A percentile compares a stretch with the other conserved stretches of the same genome.
Conservation (phyloP, 2,329 filamentous ascomycete genomes). For the Sarocladiaceae sp. region DNA sequence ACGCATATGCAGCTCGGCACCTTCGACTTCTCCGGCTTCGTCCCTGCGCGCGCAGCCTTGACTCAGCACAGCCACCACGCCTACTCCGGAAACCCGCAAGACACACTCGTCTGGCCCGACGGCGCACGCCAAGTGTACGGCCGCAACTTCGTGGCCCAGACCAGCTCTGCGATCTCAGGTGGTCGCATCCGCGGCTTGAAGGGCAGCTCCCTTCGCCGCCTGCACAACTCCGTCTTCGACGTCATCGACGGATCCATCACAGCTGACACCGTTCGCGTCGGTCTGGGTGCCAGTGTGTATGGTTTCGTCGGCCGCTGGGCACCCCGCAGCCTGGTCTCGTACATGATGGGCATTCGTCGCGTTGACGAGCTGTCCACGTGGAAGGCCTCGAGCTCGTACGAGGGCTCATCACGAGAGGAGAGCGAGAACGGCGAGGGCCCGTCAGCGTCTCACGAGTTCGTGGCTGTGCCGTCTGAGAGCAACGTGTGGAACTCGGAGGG, state of each 20-base stretch:
- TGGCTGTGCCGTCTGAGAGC: conserved; percentile 39
- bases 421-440: conserved; percentile 27
- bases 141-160: conserved; percentile 55
- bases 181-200: conserved; percentile 55
- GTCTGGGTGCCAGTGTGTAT: conserved; percentile 79
- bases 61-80: conserved; percentile 33
- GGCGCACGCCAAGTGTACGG: conserved; percentile 57
- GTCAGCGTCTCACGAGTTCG: conserved; percentile 41
- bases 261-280: conserved; percentile 67
- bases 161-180: conserved; percentile 50
- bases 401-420: conserved; percentile 30
- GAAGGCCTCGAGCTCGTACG: conserved; percentile 39
- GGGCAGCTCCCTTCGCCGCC: conserved; percentile 69
- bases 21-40: conserved; percentile 74
- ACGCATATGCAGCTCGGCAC: conserved; percentile 88
- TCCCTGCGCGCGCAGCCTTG: conserved; percentile 35
- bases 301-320: conserved; percentile 79
- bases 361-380: conserved; percentile 54
- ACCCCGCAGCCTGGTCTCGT: conserved; percentile 73
- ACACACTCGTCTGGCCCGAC: conserved; percentile 59
- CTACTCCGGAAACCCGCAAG: conserved; percentile 38
- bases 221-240: conserved; percentile 89
- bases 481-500: conserved; percentile 38
- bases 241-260: conserved; percentile 67
- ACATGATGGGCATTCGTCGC: conserved; percentile 82